Percentiles rank a stretch among this genome's conserved stretches.
Conservation (phyloP, 108 stramenopile genomes). For the Pseudonitzschia delicatissima region DNA sequence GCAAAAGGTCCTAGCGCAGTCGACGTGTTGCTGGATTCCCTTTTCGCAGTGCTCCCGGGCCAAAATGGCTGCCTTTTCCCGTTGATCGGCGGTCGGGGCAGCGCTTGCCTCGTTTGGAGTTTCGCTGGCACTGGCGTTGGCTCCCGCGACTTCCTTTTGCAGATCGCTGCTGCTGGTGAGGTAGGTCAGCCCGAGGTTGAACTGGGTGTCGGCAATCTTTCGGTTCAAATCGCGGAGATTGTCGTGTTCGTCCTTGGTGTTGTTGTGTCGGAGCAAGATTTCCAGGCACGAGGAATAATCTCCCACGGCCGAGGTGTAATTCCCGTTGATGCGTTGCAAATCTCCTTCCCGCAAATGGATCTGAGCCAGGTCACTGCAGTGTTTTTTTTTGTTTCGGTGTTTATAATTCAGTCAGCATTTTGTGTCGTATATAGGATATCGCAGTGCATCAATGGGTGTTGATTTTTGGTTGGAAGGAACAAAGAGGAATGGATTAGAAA, state of each 20-base stretch:
- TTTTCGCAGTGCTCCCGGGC: conserved; percentile 40
- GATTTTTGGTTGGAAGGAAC: background rate
- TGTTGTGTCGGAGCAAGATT: conserved; percentile 23
- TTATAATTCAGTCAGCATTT: conserved; percentile 9
- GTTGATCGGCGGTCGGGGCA: background rate
- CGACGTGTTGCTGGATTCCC: conserved; percentile 53
- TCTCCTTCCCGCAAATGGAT: conserved; percentile 74
- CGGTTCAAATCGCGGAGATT: conserved; percentile 39
- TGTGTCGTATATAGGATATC: background rate
- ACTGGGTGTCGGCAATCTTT: conserved; percentile 73
- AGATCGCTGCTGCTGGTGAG: conserved; percentile 27
- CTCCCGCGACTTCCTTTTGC: conserved; percentile 19
- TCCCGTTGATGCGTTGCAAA: conserved; percentile 67
- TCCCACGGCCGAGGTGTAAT: conserved; percentile 44
- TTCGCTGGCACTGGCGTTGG: conserved; percentile 3
- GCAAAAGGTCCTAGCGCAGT: conserved; percentile 54
- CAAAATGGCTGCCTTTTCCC: conserved; percentile 1
- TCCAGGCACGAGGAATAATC: conserved; percentile 61
- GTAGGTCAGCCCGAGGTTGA: conserved; percentile 59
- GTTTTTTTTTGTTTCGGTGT: background rate
- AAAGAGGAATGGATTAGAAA: background rate
- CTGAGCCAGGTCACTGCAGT: conserved; percentile 61
- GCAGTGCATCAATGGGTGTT: background rate
- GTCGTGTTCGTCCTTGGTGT: conserved; percentile 17
- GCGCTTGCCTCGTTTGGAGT: conserved; percentile 3